Base-by-base conservation (phyloP, 345 rosid species). In the Moricandia arvensis region DNA sequence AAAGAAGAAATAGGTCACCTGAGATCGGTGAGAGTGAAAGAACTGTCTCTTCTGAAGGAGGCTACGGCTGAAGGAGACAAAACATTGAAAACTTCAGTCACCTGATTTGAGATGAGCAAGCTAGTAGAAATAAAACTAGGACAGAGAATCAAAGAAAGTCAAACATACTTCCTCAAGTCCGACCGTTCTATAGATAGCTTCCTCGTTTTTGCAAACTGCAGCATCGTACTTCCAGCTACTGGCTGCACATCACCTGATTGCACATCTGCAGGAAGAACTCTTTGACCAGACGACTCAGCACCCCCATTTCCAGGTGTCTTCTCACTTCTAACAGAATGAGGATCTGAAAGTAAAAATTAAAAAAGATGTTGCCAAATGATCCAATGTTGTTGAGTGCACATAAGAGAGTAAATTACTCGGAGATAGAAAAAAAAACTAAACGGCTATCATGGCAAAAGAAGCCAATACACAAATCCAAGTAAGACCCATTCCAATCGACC, bases 1-100 rank as follows among this genome's bases (percentile, higher is more conserved):
- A 43, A 38, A 68, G 12, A 27, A 12, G 57, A 43, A 27, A 71
- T 15, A 53, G 66, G 71, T 74, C 78, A 95, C 99, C 98, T 92
- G 99, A 76, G 99, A 92, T 87, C 99, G 87, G 82, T 95, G 99
- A 1, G 99, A 95, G 79, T 95, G 99, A 77, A 95, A 95, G 84
- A 95, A 95, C 80, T 86, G 97, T 67, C 97, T 85, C 84, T 86
- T 89, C 81, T 86, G 96, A 69, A 91, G 97, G 59, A 90, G 96
- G 29, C 82, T 86, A 35, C 91, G 88, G 83, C 97, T 89, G 88
- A 62, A 85, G 70, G 82, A 59, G 64, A 67, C 61, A 54, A 33
- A 30, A 58, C 1, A 26, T 35, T 54, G 17, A 61, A 65, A 75
- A 62, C 12, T 10, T 60, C 35, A 63, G 12, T 35, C 53, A 59